Evolutionary conservation across 495 filamentous ascomycete genomes (phyloP).

Genomic region (Neurospora sp.): DNA sequence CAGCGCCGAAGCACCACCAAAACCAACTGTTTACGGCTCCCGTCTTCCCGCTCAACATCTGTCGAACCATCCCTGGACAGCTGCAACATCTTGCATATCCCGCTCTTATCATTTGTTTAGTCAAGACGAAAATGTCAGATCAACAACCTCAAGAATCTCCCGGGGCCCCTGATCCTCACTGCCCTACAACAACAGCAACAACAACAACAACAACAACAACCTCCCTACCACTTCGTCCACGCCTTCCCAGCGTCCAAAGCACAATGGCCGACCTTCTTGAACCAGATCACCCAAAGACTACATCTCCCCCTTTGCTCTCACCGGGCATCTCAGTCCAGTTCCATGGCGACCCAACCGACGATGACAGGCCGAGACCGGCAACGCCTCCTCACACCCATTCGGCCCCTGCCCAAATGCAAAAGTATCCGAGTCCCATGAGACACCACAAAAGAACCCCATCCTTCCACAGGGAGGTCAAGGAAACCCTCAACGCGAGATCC

Average conservation of each 20-base stretch:
- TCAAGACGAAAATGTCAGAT: not conserved
- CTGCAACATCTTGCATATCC: not conserved
- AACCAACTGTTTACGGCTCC: not conserved
- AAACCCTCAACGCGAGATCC: conserved; percentile 84
- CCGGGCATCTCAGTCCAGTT: conserved; percentile 33
- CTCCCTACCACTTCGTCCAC: conserved; percentile 11
- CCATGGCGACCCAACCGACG: conserved; percentile 13
- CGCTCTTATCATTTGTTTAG: not conserved
- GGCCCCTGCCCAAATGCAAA: conserved; percentile 27
- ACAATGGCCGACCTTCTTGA: conserved; percentile 2
- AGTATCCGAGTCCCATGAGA: conserved; percentile 54
- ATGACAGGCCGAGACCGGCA: not conserved
- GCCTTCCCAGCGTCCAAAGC: not conserved
- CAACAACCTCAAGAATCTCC: not conserved
- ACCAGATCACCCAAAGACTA: not conserved
- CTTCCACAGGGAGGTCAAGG: conserved; percentile 65
- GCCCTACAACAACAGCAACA: not conserved
- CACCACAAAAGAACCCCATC: conserved; percentile 69
- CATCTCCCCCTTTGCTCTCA: conserved; percentile 18
- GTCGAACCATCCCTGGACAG: not conserved
- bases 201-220: not conserved
- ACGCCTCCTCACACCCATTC: conserved; percentile 14
- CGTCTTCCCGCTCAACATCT: not conserved
- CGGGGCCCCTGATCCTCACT: not conserved
- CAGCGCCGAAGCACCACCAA: not conserved